Evolutionary conservation across 208 protist species (phyloP), one percentile per base, ranked within the genome.

Genomic region (Vickermania ingenoplastis): DNA sequence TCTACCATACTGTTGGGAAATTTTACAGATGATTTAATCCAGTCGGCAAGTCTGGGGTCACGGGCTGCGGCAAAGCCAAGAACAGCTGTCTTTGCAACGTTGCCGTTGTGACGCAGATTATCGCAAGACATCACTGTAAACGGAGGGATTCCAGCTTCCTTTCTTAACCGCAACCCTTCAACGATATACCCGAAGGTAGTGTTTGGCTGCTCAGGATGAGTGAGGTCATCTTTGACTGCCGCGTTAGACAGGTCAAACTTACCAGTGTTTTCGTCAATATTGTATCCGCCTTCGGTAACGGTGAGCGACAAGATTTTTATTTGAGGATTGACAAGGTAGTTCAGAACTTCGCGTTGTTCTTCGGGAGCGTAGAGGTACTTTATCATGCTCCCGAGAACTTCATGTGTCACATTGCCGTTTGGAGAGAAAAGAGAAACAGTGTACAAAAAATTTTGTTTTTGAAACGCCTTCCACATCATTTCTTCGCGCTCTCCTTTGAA

Each of bases 121-220:
- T 76, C 69, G 58, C 68, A 79, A 29, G 66, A 79, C 72, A 77
- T 74, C 41, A 77, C 58, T 23, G 66, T 79, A 53, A 79, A 79
- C n/a, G 69, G 69, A 14, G 62, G 52, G 25, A 61, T 53, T 7
- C 30, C 57, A 13, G 21, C 30, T 31, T 80, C 61, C 21, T 62
- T 57, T 2, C 75, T 65, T 22, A 54, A 54, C n/a, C 65, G 76
- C 31, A 78, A 62, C 2, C 67, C 71, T 53, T 73, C 67, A 11
- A 78, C 65, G 59, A 75, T 75, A 55, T 63, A 67, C 26, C 68
- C 76, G 51, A 78, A 82, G 7, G 68, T 68, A 2, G 73, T 74
- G 31, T 51, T 53, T 7, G 72, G 68, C 14, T 54, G n/a, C 14
- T 72, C 36, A 27, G 59, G 69, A 57, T 67, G 56, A 2, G 31